Percentiles rank a stretch among this genome's conserved stretches.
These are phyloP conservation scores for Geotrichum europaeum DNA, from an alignment of 1,139 yeast genomes.

Conservation along the genomic window DNA sequence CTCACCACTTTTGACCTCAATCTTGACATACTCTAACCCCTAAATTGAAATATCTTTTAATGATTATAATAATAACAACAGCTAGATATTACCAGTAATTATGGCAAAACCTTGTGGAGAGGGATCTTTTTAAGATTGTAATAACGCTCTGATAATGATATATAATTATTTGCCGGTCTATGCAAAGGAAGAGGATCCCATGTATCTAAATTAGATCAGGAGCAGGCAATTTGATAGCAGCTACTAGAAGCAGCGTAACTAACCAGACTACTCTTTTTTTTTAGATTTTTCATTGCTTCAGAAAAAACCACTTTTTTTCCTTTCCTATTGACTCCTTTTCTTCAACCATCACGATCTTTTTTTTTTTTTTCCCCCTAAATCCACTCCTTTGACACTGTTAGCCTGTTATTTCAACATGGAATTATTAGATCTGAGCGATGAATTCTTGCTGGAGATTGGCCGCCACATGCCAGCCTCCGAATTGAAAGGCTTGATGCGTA, in stretches of 20 bases:
- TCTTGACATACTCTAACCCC: neutral
- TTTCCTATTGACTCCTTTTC: neutral
- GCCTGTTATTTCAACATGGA: constrained; percentile 7
- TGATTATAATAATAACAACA: too few species aligned
- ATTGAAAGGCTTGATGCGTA: constrained; percentile 11
- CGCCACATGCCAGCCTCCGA: constrained; percentile 14
- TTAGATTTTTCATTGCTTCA: neutral
- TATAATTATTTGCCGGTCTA: neutral
- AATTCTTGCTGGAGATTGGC: constrained; percentile 12
- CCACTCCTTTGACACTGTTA: neutral
- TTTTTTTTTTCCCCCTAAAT: neutral
- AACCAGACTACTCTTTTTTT: neutral
- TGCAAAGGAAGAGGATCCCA: neutral
- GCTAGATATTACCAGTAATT: too few species aligned
- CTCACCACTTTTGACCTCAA: neutral
- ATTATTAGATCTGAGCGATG: constrained; percentile 14
- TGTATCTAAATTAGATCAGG: neutral
- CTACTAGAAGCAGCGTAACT: neutral
- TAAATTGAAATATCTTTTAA: too few species aligned
- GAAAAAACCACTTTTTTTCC: neutral
- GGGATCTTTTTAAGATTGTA: too few species aligned
- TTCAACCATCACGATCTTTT: neutral
- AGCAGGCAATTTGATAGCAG: neutral
- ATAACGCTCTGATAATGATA: neutral
- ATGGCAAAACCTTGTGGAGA: too few species aligned